These are phyloP conservation scores for Erysimum cheiri DNA, from an alignment of 441 rosid genomes.

Conservation along the genomic window DNA sequence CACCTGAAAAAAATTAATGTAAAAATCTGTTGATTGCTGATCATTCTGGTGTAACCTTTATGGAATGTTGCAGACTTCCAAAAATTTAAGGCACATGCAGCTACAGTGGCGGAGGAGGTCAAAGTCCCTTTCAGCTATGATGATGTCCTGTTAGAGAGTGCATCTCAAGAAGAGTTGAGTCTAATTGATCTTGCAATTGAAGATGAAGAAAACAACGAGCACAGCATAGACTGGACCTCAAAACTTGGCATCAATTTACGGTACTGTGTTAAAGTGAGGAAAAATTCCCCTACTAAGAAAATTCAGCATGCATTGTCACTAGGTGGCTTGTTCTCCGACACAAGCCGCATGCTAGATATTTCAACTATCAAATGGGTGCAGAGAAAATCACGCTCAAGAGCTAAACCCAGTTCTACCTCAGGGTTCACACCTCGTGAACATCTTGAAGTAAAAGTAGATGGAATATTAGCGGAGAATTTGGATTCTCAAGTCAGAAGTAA, in stretches of 20 bases:
- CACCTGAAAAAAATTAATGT: neutral
- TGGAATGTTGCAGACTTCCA: conserved; percentile 73
- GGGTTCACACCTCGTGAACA: conserved; percentile 45
- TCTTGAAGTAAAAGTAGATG: conserved; percentile 48
- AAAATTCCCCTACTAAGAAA: conserved; percentile 65
- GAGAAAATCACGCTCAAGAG: conserved; percentile 78
- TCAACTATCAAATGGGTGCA: conserved; percentile 71
- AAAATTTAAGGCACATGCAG: conserved; percentile 90
- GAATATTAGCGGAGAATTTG: conserved; percentile 39
- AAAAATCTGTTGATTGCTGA: conserved; percentile 18
- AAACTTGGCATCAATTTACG: conserved; percentile 81
- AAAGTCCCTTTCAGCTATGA: conserved; percentile 62
- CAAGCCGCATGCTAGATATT: conserved; percentile 51
- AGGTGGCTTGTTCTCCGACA: conserved; percentile 69
- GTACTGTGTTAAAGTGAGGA: conserved; percentile 78
- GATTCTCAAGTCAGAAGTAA: conserved; percentile 46
- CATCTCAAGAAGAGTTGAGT: conserved; percentile 73
- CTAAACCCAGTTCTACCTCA: conserved; percentile 48
- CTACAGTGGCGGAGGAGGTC: conserved; percentile 76
- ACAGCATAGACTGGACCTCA: conserved; percentile 91
- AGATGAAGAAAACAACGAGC: conserved; percentile 61
- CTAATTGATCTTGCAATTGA: conserved; percentile 88
- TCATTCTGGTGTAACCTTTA: conserved; percentile 33
- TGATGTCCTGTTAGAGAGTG: conserved; percentile 67
- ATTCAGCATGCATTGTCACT: conserved; percentile 81